Evolutionary conservation across 2,329 filamentous ascomycete species (phyloP).

Genomic region (Lecanoromycetidae sp.): DNA sequence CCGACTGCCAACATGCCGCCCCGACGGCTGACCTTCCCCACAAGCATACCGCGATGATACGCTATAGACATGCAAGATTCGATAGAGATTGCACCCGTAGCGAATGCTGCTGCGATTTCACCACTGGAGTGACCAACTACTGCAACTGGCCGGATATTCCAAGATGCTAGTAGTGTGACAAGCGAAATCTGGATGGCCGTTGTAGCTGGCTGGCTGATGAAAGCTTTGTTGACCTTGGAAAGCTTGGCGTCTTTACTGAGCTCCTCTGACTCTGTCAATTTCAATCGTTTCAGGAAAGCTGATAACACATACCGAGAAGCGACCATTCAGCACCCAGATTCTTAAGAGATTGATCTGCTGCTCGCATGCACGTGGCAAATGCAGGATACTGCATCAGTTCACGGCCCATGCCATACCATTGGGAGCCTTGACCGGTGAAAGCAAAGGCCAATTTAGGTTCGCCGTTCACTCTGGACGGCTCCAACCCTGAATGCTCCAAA

Average conservation of each 20-base stretch:
- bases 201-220: constrained; percentile 22
- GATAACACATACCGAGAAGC: constrained; percentile 16
- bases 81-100: constrained; percentile 33
- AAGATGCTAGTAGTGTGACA: constrained; percentile 22
- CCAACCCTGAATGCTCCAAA: constrained; percentile 5
- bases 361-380: no score
- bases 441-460: constrained; percentile 20
- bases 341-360: constrained; percentile 10
- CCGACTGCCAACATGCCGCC: constrained; percentile 12
- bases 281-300: constrained; percentile 23
- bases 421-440: constrained; percentile 28
- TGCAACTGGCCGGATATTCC: constrained; percentile 26
- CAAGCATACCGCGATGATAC: constrained; percentile 34
- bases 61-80: constrained; percentile 34
- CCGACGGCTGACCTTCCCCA: constrained; percentile 2
- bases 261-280: constrained; percentile 8
- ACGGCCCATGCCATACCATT: constrained; percentile 23
- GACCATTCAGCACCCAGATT: constrained; percentile 1
- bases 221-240: no score
- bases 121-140: constrained; percentile 41
- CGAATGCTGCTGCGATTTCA: constrained; percentile 41
- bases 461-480: background rate
- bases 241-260: constrained; percentile 22
- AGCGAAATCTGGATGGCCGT: constrained; percentile 24
- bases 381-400: constrained; percentile 19